Conservation (phyloP, 2,329 filamentous ascomycete species). For the Sclerotinia minor region DNA sequence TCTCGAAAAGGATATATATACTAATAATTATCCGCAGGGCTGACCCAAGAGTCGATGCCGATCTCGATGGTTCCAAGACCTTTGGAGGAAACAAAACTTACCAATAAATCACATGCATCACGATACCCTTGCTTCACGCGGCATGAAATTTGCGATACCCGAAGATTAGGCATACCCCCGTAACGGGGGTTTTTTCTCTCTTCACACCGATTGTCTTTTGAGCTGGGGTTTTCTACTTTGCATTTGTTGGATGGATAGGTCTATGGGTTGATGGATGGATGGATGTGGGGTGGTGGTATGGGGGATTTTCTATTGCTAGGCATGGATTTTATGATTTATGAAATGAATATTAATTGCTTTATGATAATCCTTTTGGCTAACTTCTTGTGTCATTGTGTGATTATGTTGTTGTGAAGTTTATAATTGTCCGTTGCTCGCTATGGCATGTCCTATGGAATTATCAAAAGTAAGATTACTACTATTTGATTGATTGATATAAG, state of each 20-base stretch:
- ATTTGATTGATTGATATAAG: no score
- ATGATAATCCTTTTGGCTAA: background rate
- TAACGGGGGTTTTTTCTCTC: slow-evolving; percentile 9
- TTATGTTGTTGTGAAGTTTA: background rate
- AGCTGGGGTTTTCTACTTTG: background rate
- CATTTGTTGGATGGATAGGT: slow-evolving; percentile 8
- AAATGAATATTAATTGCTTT: slow-evolving; percentile 20
- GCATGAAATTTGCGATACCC: slow-evolving; percentile 20
- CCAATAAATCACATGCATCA: slow-evolving; percentile 30
- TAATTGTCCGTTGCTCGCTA: background rate
- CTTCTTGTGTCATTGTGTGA: background rate
- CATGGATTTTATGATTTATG: slow-evolving; percentile 12
- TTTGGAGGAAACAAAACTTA: slow-evolving; percentile 55
- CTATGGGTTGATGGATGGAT: background rate
- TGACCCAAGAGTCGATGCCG: slow-evolving; percentile 55
- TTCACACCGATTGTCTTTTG: slow-evolving; percentile 14
- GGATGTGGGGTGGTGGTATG: background rate
- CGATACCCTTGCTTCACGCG: background rate
- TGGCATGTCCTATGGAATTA: no score
- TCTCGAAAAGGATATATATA: background rate
- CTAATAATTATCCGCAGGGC: slow-evolving; percentile 43
- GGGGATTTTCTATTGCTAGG: background rate
- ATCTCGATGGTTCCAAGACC: slow-evolving; percentile 57
- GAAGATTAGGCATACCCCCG: slow-evolving; percentile 17
- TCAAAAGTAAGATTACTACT: no score